Conservation (phyloP, 805 yeast species). For the Priceomyces medius region DNA sequence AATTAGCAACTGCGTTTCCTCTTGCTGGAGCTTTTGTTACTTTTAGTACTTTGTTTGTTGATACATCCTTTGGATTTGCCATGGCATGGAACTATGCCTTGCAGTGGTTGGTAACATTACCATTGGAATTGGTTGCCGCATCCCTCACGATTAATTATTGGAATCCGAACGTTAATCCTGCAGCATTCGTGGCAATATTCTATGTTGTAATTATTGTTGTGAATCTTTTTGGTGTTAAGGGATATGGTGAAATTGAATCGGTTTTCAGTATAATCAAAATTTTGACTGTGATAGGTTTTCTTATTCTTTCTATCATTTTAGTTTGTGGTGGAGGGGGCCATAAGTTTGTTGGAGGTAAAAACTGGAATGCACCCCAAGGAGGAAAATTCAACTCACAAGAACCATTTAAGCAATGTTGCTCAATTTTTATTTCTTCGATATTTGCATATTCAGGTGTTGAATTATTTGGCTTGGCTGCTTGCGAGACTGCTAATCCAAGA, state of each 20-base stretch:
- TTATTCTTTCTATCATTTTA: constrained; percentile 34
- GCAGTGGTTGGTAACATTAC: constrained; percentile 38
- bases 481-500: constrained; percentile 40
- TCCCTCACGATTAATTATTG: constrained; percentile 37
- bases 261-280: constrained; percentile 30
- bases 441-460: constrained; percentile 38
- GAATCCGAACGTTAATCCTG: constrained; percentile 33
- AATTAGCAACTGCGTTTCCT: constrained; percentile 59
- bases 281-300: constrained; percentile 35
- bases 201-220: constrained; percentile 28
- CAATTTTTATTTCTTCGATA: constrained; percentile 37
- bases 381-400: constrained; percentile 26
- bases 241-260: constrained; percentile 39
- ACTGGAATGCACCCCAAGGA: constrained; percentile 28
- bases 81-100: constrained; percentile 46
- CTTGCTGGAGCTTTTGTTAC: constrained; percentile 64
- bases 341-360: constrained; percentile 32
- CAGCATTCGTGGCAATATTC: constrained; percentile 37
- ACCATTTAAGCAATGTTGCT: constrained; percentile 38
- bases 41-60: constrained; percentile 59
- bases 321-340: constrained; percentile 41
- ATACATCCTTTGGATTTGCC: constrained; percentile 62
- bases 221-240: constrained; percentile 37
- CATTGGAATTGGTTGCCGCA: constrained; percentile 39
- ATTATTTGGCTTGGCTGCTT: constrained; percentile 36